These are phyloP conservation scores for Plantago rigida DNA, from an alignment of 305 asterid species.

Conservation along the genomic window DNA sequence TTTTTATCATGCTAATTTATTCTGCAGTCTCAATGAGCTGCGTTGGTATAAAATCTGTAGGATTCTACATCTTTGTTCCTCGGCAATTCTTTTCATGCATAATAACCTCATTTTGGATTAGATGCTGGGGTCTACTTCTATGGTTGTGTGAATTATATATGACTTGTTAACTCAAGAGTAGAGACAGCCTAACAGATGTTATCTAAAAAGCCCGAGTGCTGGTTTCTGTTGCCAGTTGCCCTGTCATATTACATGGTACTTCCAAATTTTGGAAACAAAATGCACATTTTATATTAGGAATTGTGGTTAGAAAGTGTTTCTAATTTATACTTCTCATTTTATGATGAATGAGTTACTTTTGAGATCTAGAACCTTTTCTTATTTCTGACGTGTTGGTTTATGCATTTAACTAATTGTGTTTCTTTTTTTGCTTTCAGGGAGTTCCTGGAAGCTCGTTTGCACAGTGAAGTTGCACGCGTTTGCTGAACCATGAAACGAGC, in stretches of 20 bases:
- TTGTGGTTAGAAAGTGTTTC: background rate
- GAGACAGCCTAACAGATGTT: background rate
- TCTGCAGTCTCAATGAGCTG: too few relatives aligned
- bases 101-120: too few relatives aligned
- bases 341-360: too few relatives aligned
- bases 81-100: background rate
- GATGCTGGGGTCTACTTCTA: too few relatives aligned
- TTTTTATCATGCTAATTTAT: too few relatives aligned
- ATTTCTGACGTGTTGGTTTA: background rate
- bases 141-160: too few relatives aligned
- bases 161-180: background rate
- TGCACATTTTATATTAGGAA: background rate
- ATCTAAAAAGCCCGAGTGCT: background rate
- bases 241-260: background rate
- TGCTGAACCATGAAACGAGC: conserved; percentile 4
- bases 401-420: background rate
- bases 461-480: too few relatives aligned
- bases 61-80: background rate
- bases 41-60: too few relatives aligned
- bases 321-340: background rate
- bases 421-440: background rate
- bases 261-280: conserved; percentile 5
- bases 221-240: background rate
- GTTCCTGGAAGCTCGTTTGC: conserved; percentile 11
- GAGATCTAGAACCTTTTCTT: background rate